These are phyloP conservation scores for Olyra latifolia DNA, from an alignment of 176 grass and related monocot genomes.

Conservation along the genomic window DNA sequence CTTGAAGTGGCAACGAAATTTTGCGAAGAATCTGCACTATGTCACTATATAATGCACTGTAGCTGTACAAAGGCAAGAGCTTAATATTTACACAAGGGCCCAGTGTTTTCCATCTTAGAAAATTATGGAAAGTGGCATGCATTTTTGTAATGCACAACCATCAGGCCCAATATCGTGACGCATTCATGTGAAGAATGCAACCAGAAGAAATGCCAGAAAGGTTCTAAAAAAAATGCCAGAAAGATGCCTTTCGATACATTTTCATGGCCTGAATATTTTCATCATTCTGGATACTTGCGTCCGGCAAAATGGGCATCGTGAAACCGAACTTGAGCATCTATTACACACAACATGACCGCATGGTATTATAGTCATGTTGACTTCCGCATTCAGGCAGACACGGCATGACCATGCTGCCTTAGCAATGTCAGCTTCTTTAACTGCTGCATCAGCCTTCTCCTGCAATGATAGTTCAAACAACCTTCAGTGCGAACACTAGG, in stretches of 20 bases:
- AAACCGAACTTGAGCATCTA: constrained; percentile 72
- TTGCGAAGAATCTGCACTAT: constrained; percentile 13
- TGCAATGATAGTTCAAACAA: constrained; percentile 37
- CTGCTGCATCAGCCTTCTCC: constrained; percentile 76
- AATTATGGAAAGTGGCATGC: not conserved
- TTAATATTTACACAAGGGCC: constrained; percentile 34
- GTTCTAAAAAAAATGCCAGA: not conserved
- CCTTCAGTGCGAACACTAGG: not conserved
- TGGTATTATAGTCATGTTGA: constrained; percentile 75
- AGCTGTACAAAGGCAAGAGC: constrained; percentile 29
- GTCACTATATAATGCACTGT: constrained; percentile 15
- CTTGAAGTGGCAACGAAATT: not conserved
- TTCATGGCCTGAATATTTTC: constrained; percentile 91
- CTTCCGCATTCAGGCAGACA: constrained; percentile 75
- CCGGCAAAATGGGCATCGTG: constrained; percentile 91
- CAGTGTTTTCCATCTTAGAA: not conserved
- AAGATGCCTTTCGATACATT: not conserved
- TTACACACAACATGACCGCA: constrained; percentile 90
- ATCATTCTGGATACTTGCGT: constrained; percentile 70
- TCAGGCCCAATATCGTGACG: not conserved
- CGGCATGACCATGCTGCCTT: constrained; percentile 90
- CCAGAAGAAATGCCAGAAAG: not conserved
- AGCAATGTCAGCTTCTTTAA: constrained; percentile 80
- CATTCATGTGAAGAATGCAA: not conserved
- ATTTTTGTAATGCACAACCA: not conserved